Evolutionary conservation across 306 rosid species (phyloP).

Genomic region (Mimosa bimucronata): DNA sequence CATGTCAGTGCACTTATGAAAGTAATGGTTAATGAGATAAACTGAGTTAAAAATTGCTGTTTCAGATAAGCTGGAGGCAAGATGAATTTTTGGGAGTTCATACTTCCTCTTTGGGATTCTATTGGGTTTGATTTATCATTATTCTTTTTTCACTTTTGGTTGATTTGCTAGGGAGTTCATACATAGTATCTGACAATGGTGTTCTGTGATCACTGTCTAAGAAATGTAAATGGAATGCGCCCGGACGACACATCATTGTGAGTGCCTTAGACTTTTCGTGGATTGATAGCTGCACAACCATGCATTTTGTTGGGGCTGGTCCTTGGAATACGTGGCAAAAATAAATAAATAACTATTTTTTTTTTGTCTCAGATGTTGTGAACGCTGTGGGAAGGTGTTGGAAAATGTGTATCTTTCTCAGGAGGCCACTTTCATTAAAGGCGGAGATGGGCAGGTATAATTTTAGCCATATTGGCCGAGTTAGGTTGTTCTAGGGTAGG

Average conservation of each 20-base stretch:
- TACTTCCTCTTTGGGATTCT: neutral
- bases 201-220: slow-evolving; percentile 21
- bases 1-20: too few relatives aligned
- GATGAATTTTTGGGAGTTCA: too few relatives aligned
- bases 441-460: slow-evolving; percentile 23
- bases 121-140: neutral
- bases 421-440: slow-evolving; percentile 25
- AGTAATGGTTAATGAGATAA: too few relatives aligned
- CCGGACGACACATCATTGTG: slow-evolving; percentile 23
- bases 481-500: neutral
- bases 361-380: slow-evolving; percentile 23
- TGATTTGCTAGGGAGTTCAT: neutral
- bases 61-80: too few relatives aligned
- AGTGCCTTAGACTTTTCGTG: slow-evolving; percentile 2
- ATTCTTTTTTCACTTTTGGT: neutral
- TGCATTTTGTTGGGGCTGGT: neutral
- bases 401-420: slow-evolving; percentile 23
- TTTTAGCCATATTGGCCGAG: neutral
- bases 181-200: slow-evolving; percentile 6
- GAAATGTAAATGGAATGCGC: slow-evolving; percentile 14
- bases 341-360: neutral
- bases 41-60: too few relatives aligned
- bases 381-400: slow-evolving; percentile 25
- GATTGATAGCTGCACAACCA: neutral
- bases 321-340: neutral